Percentiles rank a stretch among this genome's conserved stretches.
These are phyloP conservation scores for Globisporangium echinulatum DNA, from an alignment of 352 stramenopile species.

Conservation along the genomic window DNA sequence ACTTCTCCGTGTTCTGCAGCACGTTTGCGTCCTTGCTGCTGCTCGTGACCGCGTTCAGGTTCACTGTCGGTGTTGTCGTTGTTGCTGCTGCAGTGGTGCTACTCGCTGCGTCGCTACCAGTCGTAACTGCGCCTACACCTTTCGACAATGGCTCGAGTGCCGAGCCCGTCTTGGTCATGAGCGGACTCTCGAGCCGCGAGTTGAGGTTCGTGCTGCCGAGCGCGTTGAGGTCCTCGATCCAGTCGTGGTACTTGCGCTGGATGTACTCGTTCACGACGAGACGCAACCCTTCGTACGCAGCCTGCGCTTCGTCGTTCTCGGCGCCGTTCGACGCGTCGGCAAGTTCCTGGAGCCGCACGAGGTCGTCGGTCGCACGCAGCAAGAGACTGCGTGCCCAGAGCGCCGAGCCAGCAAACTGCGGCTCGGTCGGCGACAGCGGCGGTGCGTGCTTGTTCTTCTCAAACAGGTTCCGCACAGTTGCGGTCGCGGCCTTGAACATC, in stretches of 20 bases:
- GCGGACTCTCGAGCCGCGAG: constrained; percentile 74
- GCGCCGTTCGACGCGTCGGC: constrained; percentile 57
- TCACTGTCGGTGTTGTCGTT: constrained; percentile 11
- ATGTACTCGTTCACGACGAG: constrained; percentile 88
- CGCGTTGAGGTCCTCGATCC: constrained; percentile 83
- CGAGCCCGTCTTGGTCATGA: constrained; percentile 75
- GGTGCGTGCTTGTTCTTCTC: constrained; percentile 88
- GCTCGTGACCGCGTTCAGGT: constrained; percentile 22
- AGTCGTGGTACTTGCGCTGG: constrained; percentile 88
- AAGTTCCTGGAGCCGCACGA: constrained; percentile 65
- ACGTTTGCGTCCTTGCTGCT: constrained; percentile 50
- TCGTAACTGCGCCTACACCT: constrained; percentile 4
- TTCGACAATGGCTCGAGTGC: constrained; percentile 11
- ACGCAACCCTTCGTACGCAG: constrained; percentile 63
- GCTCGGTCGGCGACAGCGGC: constrained; percentile 83
- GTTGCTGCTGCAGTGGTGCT: not conserved
- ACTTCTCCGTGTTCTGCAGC: constrained; percentile 75
- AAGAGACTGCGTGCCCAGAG: constrained; percentile 90
- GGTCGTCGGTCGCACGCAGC: constrained; percentile 68
- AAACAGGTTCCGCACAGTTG: constrained; percentile 85
- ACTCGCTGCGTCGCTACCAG: not conserved
- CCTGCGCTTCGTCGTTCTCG: constrained; percentile 78
- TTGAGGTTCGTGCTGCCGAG: constrained; percentile 73
- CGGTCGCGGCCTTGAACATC: constrained; percentile 83
- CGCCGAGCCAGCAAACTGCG: constrained; percentile 88